Conservation (phyloP, 78 protist genomes). For the Dictyostelium intermedium region DNA sequence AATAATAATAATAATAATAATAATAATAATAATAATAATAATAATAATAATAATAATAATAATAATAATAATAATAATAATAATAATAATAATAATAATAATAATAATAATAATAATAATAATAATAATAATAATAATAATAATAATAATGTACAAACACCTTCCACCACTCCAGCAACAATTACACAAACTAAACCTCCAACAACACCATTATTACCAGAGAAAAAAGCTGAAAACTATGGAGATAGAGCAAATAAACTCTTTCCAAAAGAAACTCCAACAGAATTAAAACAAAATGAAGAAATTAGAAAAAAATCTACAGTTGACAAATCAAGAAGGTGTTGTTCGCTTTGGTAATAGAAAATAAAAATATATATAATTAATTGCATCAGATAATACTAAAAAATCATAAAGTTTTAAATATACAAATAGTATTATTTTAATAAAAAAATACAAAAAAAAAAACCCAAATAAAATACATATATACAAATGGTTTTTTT, state of each 20-base stretch:
- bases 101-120: not conserved
- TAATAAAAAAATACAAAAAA: too few relatives aligned
- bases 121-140: not conserved
- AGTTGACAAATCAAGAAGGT: not conserved
- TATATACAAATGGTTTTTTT: not conserved
- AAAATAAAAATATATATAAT: not conserved
- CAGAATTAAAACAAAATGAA: not conserved
- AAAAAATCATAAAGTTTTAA: not conserved
- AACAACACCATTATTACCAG: not conserved
- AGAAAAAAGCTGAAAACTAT: not conserved
- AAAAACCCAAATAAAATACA: too few relatives aligned
- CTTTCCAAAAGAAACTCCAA: constrained; percentile 4
- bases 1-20: not conserved
- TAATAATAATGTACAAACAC: not conserved
- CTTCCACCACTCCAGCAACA: not conserved
- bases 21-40: not conserved
- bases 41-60: not conserved
- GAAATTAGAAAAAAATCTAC: not conserved
- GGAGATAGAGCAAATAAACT: constrained; percentile 3
- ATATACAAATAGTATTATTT: not conserved
- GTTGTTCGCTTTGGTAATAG: not conserved
- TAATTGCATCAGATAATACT: not conserved
- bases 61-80: not conserved
- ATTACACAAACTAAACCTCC: constrained; percentile 4
- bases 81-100: not conserved